Conservation (phyloP, 2,329 filamentous ascomycete species). For the Torrubiellomyces zombiae region DNA sequence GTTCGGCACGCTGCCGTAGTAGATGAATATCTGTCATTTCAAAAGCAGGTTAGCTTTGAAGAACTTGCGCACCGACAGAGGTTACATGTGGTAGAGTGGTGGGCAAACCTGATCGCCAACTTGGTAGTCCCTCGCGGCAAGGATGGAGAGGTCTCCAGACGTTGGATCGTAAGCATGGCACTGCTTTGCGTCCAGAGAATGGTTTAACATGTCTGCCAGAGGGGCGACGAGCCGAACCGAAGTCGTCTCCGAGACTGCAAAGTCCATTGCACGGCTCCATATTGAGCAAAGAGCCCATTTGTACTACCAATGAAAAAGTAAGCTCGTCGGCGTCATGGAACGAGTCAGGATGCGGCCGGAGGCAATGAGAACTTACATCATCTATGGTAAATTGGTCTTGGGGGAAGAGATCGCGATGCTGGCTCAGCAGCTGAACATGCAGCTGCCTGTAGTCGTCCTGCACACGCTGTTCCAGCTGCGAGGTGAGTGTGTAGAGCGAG, state of each 20-base stretch:
- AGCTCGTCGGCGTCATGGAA: slow-evolving; percentile 2
- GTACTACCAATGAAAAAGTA: slow-evolving; percentile 12
- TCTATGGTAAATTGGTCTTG: slow-evolving; percentile 15
- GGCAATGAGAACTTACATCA: slow-evolving; percentile 12
- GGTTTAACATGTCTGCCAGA: slow-evolving; percentile 21
- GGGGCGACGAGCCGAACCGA: slow-evolving; percentile 11
- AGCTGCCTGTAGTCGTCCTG: slow-evolving; percentile 14
- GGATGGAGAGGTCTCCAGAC: slow-evolving; percentile 15
- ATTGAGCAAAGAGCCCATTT: slow-evolving; percentile 16
- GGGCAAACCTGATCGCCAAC: slow-evolving; percentile 17
- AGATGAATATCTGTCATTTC: slow-evolving; percentile 14
- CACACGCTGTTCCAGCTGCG: slow-evolving; percentile 12
- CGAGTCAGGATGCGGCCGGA: slow-evolving; percentile 1
- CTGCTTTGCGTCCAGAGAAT: slow-evolving; percentile 15
- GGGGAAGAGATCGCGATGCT: slow-evolving; percentile 16
- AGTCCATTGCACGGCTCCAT: slow-evolving; percentile 17
- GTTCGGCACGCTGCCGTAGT: slow-evolving; percentile 16
- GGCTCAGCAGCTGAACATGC: slow-evolving; percentile 11
- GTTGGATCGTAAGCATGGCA: slow-evolving; percentile 17
- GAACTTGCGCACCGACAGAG: slow-evolving; percentile 2
- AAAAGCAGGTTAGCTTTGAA: slow-evolving; percentile 1
- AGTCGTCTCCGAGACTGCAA: slow-evolving; percentile 7
- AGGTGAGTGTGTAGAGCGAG: slow-evolving; percentile 16
- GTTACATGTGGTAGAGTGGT: slow-evolving; percentile 1
- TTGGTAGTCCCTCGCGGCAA: slow-evolving; percentile 11